A percentile compares a stretch with the other conserved stretches of the same genome.
Evolutionary conservation across 352 stramenopile genomes (phyloP).

Genomic region (Globisporangium cylindrosporum): DNA sequence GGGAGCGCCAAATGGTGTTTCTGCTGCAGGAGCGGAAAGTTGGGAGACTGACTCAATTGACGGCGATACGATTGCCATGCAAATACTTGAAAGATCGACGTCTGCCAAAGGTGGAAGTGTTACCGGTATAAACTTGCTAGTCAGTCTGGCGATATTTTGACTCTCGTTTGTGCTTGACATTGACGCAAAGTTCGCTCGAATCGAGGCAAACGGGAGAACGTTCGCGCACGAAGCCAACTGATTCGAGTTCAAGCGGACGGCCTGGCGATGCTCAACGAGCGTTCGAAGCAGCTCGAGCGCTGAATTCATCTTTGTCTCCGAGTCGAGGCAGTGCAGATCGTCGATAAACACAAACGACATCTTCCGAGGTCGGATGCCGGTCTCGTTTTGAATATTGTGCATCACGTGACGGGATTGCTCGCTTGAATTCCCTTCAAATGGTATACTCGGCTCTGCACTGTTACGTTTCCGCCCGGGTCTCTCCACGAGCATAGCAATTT

Average conservation of each 20-base stretch:
- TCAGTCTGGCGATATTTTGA: conserved; percentile 25
- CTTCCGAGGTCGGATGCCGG: background rate
- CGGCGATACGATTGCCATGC: conserved; percentile 24
- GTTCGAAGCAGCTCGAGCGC: conserved; percentile 47
- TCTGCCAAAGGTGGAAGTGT: conserved; percentile 31
- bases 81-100: conserved; percentile 51
- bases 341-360: conserved; percentile 49
- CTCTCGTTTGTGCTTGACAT: background rate
- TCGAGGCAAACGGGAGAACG: conserved; percentile 29
- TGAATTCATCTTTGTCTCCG: conserved; percentile 22
- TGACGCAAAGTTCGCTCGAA: conserved; percentile 17
- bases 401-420: background rate
- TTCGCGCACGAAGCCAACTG: conserved; percentile 25
- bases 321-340: conserved; percentile 49
- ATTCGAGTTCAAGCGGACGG: conserved; percentile 37
- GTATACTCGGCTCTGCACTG: background rate
- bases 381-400: background rate
- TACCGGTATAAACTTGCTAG: conserved; percentile 35
- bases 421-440: background rate
- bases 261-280: conserved; percentile 35
- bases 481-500: conserved; percentile 15
- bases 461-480: background rate
- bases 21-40: background rate
- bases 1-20: background rate
- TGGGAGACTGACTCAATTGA: background rate